A percentile compares a stretch with the other conserved stretches of the same genome.
Conservation (phyloP, 1,284 basidiomycete species). For the Ustilago sp. region DNA sequence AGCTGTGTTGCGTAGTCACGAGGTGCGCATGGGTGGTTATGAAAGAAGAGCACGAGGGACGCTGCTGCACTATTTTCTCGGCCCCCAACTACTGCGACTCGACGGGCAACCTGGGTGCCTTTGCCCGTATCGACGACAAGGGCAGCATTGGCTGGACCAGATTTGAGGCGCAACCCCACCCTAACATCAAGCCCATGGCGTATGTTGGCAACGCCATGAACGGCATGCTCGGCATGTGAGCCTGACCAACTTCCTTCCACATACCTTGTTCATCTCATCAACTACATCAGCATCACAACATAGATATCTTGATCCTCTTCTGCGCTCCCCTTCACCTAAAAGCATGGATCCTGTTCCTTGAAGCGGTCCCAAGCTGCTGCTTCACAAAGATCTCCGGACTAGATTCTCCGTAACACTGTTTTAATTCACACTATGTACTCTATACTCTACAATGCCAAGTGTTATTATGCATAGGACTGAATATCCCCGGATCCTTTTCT, state of each 20-base stretch:
- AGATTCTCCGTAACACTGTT: background rate
- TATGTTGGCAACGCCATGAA: slow-evolving; percentile 73
- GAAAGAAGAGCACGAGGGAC: slow-evolving; percentile 87
- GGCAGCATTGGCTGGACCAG: slow-evolving; percentile 79
- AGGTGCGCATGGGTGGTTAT: slow-evolving; percentile 90
- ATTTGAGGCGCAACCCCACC: slow-evolving; percentile 89
- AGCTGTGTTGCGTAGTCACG: slow-evolving; percentile 93
- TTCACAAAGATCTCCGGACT: background rate
- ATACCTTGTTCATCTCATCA: background rate
- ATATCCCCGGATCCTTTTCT: background rate
- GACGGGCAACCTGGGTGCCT: slow-evolving; percentile 72
- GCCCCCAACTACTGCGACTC: slow-evolving; percentile 69
- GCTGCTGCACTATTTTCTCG: slow-evolving; percentile 83
- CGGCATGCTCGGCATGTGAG: slow-evolving; percentile 52
- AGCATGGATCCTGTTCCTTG: slow-evolving; percentile 5
- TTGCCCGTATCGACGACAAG: slow-evolving; percentile 76
- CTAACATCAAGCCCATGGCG: slow-evolving; percentile 91
- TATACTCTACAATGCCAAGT: slow-evolving; percentile 11
- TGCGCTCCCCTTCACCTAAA: background rate
- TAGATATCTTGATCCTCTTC: background rate
- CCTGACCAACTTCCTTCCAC: background rate
- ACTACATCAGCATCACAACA: slow-evolving; percentile 3
- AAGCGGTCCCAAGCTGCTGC: background rate
- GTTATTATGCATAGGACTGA: background rate
- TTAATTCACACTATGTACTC: slow-evolving; percentile 16